Percentiles rank a stretch among this genome's conserved stretches.
Conservation (phyloP, 257 asterid genomes). For the Buddleja alternifolia region DNA sequence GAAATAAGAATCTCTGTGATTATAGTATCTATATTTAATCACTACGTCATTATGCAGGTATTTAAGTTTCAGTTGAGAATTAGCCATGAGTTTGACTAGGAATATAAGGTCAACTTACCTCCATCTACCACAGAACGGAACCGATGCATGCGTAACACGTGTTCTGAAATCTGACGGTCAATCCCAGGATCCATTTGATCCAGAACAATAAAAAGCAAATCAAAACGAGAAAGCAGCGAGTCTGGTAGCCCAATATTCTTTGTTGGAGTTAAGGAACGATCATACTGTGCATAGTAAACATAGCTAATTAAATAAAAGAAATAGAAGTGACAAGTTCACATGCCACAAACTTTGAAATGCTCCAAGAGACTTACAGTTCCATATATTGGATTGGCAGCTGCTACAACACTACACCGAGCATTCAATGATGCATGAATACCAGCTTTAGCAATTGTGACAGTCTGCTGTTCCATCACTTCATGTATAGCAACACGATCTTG, state of each 20-base stretch:
- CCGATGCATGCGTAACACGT: constrained; percentile 88
- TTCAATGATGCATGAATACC: constrained; percentile 97
- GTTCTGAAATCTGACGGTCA: constrained; percentile 91
- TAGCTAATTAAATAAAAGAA: constrained; percentile 13
- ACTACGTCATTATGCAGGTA: neutral
- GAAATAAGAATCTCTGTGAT: constrained; percentile 26
- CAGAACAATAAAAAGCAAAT: constrained; percentile 88
- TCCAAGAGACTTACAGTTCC: constrained; percentile 80
- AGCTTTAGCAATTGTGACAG: constrained; percentile 98
- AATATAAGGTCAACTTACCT: constrained; percentile 46
- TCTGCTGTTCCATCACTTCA: constrained; percentile 99
- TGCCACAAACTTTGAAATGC: neutral
- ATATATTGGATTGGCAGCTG: constrained; percentile 98
- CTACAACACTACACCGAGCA: constrained; percentile 98
- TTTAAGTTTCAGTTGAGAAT: constrained; percentile 8
- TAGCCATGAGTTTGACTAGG: constrained; percentile 9
- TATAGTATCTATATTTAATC: neutral
- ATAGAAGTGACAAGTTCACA: neutral
- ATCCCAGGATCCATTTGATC: constrained; percentile 98
- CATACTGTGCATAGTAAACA: constrained; percentile 62
- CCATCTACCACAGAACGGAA: constrained; percentile 74
- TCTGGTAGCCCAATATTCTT: constrained; percentile 99
- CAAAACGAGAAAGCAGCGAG: constrained; percentile 97
- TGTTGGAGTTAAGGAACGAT: constrained; percentile 91
- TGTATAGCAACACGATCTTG: constrained; percentile 99